Evolutionary conservation across 495 filamentous ascomycete genomes (phyloP).

Genomic region (Penicillium desertorum): DNA sequence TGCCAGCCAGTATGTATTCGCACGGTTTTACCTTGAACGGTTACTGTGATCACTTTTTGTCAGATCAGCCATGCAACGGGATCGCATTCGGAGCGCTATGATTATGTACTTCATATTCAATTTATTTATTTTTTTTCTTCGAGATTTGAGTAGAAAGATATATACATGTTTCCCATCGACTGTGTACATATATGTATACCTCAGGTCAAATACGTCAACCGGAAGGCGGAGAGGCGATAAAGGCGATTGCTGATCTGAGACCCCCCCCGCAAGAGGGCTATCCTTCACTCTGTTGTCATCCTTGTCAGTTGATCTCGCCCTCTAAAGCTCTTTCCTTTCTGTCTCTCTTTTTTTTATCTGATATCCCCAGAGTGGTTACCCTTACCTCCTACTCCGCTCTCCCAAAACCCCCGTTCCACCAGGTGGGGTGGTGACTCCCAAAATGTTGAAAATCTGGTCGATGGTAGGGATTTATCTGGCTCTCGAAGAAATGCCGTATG

Average conservation of each 20-base stretch:
- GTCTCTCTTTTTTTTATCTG: not conserved
- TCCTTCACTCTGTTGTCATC: not conserved
- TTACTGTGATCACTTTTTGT: conserved; percentile 23
- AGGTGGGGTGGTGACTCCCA: conserved; percentile 38
- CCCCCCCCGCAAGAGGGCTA: conserved; percentile 19
- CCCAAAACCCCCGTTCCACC: conserved; percentile 12
- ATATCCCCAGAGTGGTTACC: not conserved
- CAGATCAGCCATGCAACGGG: conserved; percentile 28
- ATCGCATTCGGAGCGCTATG: conserved; percentile 28
- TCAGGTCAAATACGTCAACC: not conserved
- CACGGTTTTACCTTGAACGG: conserved; percentile 7
- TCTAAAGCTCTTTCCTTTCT: not conserved
- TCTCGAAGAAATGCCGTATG: not conserved
- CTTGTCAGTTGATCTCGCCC: not conserved
- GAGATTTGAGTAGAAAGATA: not conserved
- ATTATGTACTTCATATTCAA: conserved; percentile 13
- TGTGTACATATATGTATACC: too few species aligned
- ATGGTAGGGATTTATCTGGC: conserved; percentile 63
- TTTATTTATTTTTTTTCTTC: not conserved
- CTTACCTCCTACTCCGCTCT: not conserved
- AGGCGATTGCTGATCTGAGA: conserved; percentile 16
- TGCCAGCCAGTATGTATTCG: conserved; percentile 24
- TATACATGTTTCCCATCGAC: too few species aligned
- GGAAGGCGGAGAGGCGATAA: conserved; percentile 22
- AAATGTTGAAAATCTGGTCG: conserved; percentile 99